Conservation (phyloP, 805 yeast species). For the Lipomyces orientalis region DNA sequence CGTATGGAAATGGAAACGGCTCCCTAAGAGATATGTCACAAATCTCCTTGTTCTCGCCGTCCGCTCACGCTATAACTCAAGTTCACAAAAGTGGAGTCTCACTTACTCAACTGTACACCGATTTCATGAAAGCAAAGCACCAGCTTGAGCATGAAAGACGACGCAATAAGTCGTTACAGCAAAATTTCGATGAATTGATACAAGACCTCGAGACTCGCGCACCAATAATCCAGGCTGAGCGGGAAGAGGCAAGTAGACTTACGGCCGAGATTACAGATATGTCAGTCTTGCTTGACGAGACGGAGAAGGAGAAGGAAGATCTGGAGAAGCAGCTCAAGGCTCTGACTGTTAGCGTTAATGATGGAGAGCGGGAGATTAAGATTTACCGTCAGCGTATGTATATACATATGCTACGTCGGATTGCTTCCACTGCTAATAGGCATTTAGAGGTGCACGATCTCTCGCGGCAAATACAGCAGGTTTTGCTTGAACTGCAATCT, state of each 20-base stretch:
- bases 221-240: conserved; percentile 74
- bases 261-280: conserved; percentile 63
- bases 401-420: conserved; percentile 7
- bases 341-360: conserved; percentile 46
- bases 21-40: conserved; percentile 22
- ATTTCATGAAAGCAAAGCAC: conserved; percentile 65
- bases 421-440: conserved; percentile 57
- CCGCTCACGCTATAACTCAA: conserved; percentile 62
- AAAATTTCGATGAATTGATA: conserved; percentile 72
- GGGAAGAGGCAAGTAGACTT: conserved; percentile 60
- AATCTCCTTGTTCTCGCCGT: conserved; percentile 53
- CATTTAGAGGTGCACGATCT: conserved; percentile 65
- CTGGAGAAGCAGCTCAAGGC: conserved; percentile 45
- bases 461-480: conserved; percentile 78
- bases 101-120: conserved; percentile 68
- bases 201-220: conserved; percentile 77
- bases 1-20: conserved; percentile 20
- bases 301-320: conserved; percentile 48
- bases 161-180: conserved; percentile 71
- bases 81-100: conserved; percentile 58
- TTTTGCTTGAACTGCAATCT: conserved; percentile 65
- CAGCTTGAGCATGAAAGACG: conserved; percentile 72
- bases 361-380: conserved; percentile 43
- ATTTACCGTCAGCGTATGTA: conserved; percentile 35
- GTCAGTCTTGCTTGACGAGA: conserved; percentile 55